A percentile compares a stretch with the other conserved stretches of the same genome.
Evolutionary conservation across 2,329 filamentous ascomycete genomes (phyloP).

Genomic region (Stagonosporopsis chrysanthemi): DNA sequence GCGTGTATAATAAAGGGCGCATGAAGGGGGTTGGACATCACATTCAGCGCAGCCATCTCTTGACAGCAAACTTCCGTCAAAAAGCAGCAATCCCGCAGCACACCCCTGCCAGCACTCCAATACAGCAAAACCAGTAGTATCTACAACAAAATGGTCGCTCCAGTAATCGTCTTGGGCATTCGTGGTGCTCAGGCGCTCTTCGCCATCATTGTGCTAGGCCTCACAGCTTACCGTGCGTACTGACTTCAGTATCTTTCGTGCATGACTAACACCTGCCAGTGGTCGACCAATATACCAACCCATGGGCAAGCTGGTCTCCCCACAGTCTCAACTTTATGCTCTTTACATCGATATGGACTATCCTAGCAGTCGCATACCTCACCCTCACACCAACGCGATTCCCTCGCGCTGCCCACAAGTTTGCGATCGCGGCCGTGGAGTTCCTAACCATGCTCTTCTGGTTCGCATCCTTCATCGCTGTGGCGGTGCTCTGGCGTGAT

Average conservation of each 20-base stretch:
- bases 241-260: background rate
- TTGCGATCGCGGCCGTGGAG: conserved; percentile 73
- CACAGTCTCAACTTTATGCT: conserved; percentile 76
- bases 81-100: background rate
- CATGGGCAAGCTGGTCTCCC: conserved; percentile 60
- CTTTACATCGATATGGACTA: conserved; percentile 79
- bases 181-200: conserved; percentile 74
- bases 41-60: conserved; percentile 6
- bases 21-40: conserved; percentile 7
- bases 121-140: background rate
- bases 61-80: conserved; percentile 8
- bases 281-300: conserved; percentile 58
- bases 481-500: conserved; percentile 71
- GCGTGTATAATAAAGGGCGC: conserved; percentile 28
- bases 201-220: conserved; percentile 76
- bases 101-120: background rate
- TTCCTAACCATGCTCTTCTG: conserved; percentile 83
- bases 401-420: conserved; percentile 67
- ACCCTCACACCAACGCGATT: conserved; percentile 72
- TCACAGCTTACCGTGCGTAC: conserved; percentile 74
- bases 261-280: conserved; percentile 37
- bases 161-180: conserved; percentile 63
- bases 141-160: conserved; percentile 31
- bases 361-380: conserved; percentile 73
- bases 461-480: conserved; percentile 85